Base-by-base conservation (phyloP, 2,329 filamentous ascomycete genomes). In the Leptographium wingfieldii region DNA sequence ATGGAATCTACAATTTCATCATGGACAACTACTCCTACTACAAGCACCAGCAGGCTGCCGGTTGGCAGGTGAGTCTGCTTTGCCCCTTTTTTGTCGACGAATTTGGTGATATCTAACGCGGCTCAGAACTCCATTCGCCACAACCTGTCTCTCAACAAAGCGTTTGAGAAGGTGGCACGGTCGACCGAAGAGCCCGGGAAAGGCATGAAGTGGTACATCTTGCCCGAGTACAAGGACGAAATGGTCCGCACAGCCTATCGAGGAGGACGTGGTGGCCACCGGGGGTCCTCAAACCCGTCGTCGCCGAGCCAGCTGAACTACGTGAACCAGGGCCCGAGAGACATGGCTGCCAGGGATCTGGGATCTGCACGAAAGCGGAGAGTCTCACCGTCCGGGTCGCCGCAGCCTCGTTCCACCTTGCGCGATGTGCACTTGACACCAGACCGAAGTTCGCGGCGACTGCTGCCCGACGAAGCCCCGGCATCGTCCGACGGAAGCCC, bases 171-270 rank as follows among this genome's bases (percentile, higher is more conserved):
- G 72, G 88, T 96, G 10, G 88, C 94, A 3, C 86, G 94, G 55
- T 86, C 89, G 19, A 96, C 91, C 0, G 90, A 97, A 66, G 94
- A 99, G 70, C 94, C 94, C 27, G 94, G 94, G 14, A 99, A 99
- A 71, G 94, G 94, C 33, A 97, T 96, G 91, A 97, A 97, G 71
- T 99, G 94, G 94, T 90, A 92, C 72, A 92, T 99, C 68, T 85
- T 90, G 4, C 81, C 88, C 1, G 89, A 95, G 64, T 82, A 86
- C 65, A 85, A 87, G 56, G 90, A 96, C 22, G 92, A 96, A 58
- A 95, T 96, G 77, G 81, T 90, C 62, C 88, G 88, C 70, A 89
- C 87, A 66, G 81, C 81, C 1, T 81, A 76, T 66, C 79, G 80
- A 59, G 79, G 82, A 22, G 83, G 83, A 22, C 77, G 81, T 54